Percentiles rank a stretch among this genome's conserved stretches.
These are phyloP conservation scores for Pleurotus cornucopiae DNA, from an alignment of 768 basidiomycete species.

Conservation along the genomic window DNA sequence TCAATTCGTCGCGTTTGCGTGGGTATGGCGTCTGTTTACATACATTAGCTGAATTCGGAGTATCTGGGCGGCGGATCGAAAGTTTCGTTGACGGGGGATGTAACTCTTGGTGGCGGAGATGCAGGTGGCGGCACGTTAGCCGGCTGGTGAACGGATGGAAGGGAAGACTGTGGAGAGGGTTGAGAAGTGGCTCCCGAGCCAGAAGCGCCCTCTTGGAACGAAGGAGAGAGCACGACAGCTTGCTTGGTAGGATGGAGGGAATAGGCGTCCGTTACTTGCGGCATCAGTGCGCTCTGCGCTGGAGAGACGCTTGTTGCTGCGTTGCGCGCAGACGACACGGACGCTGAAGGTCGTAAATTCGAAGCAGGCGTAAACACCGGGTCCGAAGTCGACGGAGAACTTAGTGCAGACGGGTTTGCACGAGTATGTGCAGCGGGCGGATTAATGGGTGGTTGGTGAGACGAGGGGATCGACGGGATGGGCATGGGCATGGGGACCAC, in stretches of 20 bases:
- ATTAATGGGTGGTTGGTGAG: not conserved
- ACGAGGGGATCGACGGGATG: not conserved
- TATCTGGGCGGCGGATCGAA: slow-evolving; percentile 4
- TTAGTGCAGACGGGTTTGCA: not conserved
- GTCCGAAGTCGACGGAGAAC: not conserved
- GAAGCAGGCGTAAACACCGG: not conserved
- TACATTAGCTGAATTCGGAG: not conserved
- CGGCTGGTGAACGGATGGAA: not conserved
- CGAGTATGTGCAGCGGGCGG: not conserved
- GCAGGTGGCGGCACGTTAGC: not conserved
- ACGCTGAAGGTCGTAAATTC: not conserved
- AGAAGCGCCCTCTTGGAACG: not conserved
- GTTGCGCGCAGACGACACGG: not conserved
- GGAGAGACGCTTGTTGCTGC: not conserved
- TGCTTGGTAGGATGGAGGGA: not conserved
- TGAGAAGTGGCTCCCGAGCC: not conserved
- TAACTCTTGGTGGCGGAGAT: slow-evolving; percentile 3
- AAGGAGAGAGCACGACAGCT: not conserved
- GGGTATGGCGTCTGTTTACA: too few relatives aligned
- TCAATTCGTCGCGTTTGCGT: too few relatives aligned
- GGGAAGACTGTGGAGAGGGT: not conserved
- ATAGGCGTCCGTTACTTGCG: not conserved
- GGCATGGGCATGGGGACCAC: not conserved
- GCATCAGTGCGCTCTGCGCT: not conserved
- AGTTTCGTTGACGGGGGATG: not conserved